Base-by-base conservation (phyloP, 2,329 filamentous ascomycete genomes). In the Salinomyces thailandicus region DNA sequence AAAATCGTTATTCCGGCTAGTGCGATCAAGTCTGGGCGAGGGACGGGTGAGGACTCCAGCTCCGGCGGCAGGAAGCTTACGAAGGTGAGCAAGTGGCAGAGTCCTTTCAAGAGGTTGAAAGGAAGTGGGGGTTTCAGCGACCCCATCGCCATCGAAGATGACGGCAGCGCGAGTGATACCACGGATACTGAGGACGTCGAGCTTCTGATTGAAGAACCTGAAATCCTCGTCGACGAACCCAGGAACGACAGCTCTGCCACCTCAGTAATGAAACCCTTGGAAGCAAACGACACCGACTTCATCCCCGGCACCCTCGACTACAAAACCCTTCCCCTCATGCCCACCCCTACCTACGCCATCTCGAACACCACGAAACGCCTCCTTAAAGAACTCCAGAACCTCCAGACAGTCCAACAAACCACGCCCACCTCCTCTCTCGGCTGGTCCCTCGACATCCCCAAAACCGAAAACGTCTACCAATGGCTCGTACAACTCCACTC, bases 401-500 rank as follows among this genome's bases (percentile, higher is more conserved):
- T 87, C 0, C 62, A 82, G 20, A 72, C 73, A 39, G 59, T 77
- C 1, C 86, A 94, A 54, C 58, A 71, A 1, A 63, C 56, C 8
- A 75, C 70, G 1, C 71, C 75, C 1, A 55, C 74, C 1, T 70
- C 79, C 41, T 73, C 81, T 41, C 69, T 93, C 0, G 87, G 87
- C 12, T 94, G 86, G 85, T 85, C 85, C 52, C 77, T 93, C 37
- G 73, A 93, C 51, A 62, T 70, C 11, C 64, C 67, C 5, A 71
- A 74, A 33, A 65, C 87, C 24, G 71, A 64, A 15, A 93, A 87
- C 51, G 69, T 86, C 43, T 94, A 91, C 52, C 85, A 93, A 52
- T 93, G 86, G 86, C 85, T 93, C 40, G 77, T 93, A 5, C 83
- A 94, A 57, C 65, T 95, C 1, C 87, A 94, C 57, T 84, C 79